Base-by-base conservation (phyloP, 1,284 basidiomycete species). In the Cystobasidium slooffiae region DNA sequence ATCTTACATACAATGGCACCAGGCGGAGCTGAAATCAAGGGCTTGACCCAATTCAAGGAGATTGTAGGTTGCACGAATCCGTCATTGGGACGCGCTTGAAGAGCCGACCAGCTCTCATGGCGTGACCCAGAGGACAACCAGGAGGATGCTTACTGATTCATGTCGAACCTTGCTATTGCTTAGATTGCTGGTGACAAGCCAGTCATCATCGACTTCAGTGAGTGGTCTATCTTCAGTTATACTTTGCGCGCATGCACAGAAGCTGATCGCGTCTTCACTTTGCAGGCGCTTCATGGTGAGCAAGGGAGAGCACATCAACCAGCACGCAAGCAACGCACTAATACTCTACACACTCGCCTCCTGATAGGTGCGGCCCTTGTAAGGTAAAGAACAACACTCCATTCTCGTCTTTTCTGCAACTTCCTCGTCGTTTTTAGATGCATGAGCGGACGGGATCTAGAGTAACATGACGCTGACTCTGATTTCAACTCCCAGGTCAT, bases 191-290 rank as follows among this genome's bases (percentile, higher is more conserved):
- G 62, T 44, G 70, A 73, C 52, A 73, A 73, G 70, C 62, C 63
- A 24, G 55, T 66, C 70, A 73, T 73, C 52, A 73, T 73, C 55
- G 70, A 73, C 55, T 73, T 73, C 70, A 64, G 70, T 73, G 43
- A 24, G 70, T 58, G 3, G 24, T 7, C 22, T 55, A 39, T 8
- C 22, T 51, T 10, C 20, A 1, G 39, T 6, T 44, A 1, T 12
- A 12, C 24, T 24, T 31, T 14, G 20, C 56, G 56, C 64, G 44
- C 41, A 39, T 20, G 46, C 12, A 16, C 20, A 24, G 46, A 12
- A 53, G 66, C 66, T 68, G 53, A 56, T 68, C 43, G 55, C 53
- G 53, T 2, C 14, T 16, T 16, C 9, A 12, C 18, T 9, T 43
- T 9, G 24, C 58, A 73, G 70, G 59, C 52, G 70, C 70, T 37